phyloP scores from a whole-genome alignment of 2,329 filamentous ascomycete species.

The Fusarium euwallaceae region DNA sequence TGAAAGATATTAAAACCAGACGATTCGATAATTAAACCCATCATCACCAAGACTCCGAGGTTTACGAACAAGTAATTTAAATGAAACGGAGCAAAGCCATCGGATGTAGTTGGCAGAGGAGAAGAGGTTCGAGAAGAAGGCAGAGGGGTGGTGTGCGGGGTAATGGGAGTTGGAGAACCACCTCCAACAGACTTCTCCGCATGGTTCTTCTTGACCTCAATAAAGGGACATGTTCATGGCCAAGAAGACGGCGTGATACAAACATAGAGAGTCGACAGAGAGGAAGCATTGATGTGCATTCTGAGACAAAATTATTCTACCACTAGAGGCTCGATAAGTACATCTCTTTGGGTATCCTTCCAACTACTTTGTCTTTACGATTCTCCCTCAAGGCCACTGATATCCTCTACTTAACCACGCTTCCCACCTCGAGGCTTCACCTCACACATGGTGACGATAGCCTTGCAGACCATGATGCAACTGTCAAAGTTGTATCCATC shows the following conservation, averaged over 20 bases:
- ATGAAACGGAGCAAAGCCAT: too few relatives aligned
- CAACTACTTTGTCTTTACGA: background rate
- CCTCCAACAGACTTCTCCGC: background rate
- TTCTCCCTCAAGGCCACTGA: background rate
- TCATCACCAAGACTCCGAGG: too few relatives aligned
- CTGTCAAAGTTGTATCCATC: slow-evolving; percentile 23
- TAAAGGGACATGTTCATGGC: background rate
- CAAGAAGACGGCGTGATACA: background rate
- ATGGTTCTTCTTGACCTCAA: background rate
- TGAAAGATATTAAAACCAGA: background rate
- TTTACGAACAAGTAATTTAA: too few relatives aligned
- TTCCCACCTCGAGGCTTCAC: background rate
- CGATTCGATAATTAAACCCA: too few relatives aligned
- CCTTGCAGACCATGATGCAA: slow-evolving; percentile 1
- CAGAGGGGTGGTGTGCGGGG: background rate
- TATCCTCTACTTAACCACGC: background rate
- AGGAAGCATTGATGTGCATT: background rate
- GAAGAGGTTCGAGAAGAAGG: too few relatives aligned
- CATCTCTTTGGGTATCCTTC: background rate
- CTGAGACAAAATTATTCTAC: background rate
- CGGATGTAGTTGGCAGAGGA: too few relatives aligned
- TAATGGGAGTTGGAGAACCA: background rate
- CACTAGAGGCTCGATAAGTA: background rate
- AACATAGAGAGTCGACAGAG: background rate
- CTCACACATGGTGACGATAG: slow-evolving; percentile 12